Percentiles rank a stretch among this genome's conserved stretches.
phyloP scores from a whole-genome alignment of 192 early-diverging fungal genomes.

The Funneliformis geosporum region DNA sequence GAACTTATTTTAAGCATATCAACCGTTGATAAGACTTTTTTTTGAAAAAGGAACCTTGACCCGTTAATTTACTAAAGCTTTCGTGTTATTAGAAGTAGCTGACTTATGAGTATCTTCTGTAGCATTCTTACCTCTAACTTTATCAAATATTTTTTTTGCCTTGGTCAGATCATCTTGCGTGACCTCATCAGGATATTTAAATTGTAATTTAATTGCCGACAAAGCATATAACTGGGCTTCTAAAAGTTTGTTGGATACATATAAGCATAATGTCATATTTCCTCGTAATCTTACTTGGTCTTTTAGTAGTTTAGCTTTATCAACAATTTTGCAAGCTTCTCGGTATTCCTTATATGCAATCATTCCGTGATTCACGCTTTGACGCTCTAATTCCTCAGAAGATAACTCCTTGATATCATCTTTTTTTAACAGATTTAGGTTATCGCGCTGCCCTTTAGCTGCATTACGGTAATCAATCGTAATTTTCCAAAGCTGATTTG shows the following conservation, averaged over 20 bases:
- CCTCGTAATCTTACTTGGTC: slow-evolving; percentile 12
- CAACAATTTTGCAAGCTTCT: slow-evolving; percentile 5
- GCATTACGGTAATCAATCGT: slow-evolving; percentile 7
- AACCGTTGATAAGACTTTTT: neutral
- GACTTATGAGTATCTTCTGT: neutral
- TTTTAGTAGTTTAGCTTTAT: neutral
- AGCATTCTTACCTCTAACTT: neutral
- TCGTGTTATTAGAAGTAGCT: neutral
- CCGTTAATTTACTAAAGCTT: neutral
- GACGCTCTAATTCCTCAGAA: neutral
- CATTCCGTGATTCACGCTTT: neutral
- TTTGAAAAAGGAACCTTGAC: neutral
- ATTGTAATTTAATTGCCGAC: neutral
- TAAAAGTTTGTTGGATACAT: neutral
- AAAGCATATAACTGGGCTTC: slow-evolving; percentile 17
- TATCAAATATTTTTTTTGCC: slow-evolving; percentile 8
- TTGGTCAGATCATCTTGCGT: neutral
- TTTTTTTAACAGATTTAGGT: slow-evolving; percentile 5
- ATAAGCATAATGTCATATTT: slow-evolving; percentile 7
- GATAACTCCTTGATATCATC: neutral
- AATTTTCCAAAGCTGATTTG: neutral
- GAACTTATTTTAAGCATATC: neutral
- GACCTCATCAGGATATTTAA: neutral
- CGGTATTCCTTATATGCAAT: neutral
- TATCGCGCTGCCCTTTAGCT: neutral